Base-by-base conservation (phyloP, 2,329 filamentous ascomycete species). In the Aspergillus pseudoterreus region DNA sequence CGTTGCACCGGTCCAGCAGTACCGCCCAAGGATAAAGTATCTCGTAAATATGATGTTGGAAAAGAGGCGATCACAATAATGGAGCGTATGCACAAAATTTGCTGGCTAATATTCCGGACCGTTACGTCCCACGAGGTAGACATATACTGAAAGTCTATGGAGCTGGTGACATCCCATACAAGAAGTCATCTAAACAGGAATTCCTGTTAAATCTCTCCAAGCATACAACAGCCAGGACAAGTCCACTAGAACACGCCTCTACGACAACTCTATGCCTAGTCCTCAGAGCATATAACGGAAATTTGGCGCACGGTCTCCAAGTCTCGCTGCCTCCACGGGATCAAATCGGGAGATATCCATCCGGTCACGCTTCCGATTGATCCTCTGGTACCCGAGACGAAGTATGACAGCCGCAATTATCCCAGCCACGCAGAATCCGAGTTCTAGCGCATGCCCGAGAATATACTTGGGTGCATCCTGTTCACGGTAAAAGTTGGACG, bases 401-500 rank as follows among this genome's bases (percentile, higher is more conserved):
- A 80, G 49, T 9, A 75, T 56, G 15, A 76, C 54, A 15, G 75
- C 63, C 0, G 75, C 75, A 30, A 76, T 54, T 19, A 80, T 70
- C 11, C 78, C 78, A 3, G 71, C 67, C 2, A 68, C 62, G 19
- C 78, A 74, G 45, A 81, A 80, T 0, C 69, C 78, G 12, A 81
- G 72, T 47, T 80, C 78, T 11, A 81, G 64, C 2, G 73, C 70
- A 57, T 82, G 78, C 0, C 78, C 79, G 2, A 80, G 71, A 4
- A 74, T 67, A 52, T 80, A 82, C 17, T 71, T 70, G 0, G 79
- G 79, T 1, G 70, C 66, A 56, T 81, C 78, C 45, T 70, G 60
- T 0, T 65, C 52, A 10, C 85, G 78, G 60, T 89, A 90, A 60
- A 89, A 88, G 61, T 89, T 89, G 4, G 83, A 85, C 0, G 85